phyloP scores from a whole-genome alignment of 768 basidiomycete genomes.

The Pulveroboletus sp. region DNA sequence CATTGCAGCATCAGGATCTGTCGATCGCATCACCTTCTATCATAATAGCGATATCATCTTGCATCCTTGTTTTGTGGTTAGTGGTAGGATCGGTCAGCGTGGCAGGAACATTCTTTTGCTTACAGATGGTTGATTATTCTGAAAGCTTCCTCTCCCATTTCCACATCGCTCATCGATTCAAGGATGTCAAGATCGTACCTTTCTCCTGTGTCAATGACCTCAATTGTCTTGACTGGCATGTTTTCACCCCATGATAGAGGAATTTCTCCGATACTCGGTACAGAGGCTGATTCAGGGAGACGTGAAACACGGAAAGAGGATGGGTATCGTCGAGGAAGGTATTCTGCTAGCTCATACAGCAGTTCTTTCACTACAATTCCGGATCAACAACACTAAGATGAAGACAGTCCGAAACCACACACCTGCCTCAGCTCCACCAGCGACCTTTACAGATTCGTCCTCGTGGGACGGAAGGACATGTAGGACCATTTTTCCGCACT shows the following conservation, averaged over 20 bases:
- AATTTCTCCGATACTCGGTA: constrained; percentile 22
- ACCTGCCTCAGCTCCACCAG: constrained; percentile 34
- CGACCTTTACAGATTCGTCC: constrained; percentile 35
- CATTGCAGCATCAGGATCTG: background rate
- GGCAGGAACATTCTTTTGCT: constrained; percentile 27
- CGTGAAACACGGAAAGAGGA: constrained; percentile 52
- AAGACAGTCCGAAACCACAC: constrained; percentile 1
- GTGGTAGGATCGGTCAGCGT: background rate
- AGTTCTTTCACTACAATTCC: constrained; percentile 52
- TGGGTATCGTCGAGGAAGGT: constrained; percentile 64
- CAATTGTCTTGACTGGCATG: constrained; percentile 51
- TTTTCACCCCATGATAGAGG: constrained; percentile 39
- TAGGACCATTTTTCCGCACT: constrained; percentile 47
- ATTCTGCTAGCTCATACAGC: constrained; percentile 66
- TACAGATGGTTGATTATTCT: constrained; percentile 59
- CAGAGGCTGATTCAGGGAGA: constrained; percentile 7
- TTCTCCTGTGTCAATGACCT: constrained; percentile 47
- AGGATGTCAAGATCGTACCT: constrained; percentile 49
- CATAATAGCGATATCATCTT: constrained; percentile 61
- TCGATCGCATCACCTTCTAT: constrained; percentile 43
- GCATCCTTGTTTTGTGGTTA: constrained; percentile 34
- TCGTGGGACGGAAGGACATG: constrained; percentile 44
- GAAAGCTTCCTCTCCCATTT: constrained; percentile 53
- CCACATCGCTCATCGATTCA: constrained; percentile 20
- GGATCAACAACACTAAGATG: background rate